Base-by-base conservation (phyloP, 2,329 filamentous ascomycete species). In the Purpureocillium takamizusanense region DNA sequence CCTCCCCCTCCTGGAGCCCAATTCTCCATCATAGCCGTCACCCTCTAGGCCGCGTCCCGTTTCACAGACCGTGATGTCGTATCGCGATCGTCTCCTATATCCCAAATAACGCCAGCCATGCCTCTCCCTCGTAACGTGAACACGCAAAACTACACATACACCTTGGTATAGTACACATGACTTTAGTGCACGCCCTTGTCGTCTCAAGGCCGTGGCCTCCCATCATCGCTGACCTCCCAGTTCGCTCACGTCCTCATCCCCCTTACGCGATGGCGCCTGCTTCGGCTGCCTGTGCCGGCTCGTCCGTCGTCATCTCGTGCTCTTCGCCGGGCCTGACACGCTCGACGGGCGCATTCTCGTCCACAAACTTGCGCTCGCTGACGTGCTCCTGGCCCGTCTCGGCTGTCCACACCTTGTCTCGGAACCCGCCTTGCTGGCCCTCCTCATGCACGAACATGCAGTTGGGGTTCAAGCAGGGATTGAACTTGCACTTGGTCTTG, bases 361-460 rank as follows among this genome's bases (percentile, higher is more conserved):
- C 79, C 36, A 90, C 79, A 63, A 95, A 95, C 56, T 86, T 90
- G 51, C 89, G 74, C 61, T 95, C 86, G 54, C 87, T 94, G 36
- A 94, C 80, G 58, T 94, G 86, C 41, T 76, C 68, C 49, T 72
- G 55, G 16, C 62, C 50, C 4, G 48, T 40, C 10, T 72, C 75
- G 3, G 86, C 76, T 14, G 81, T 88, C 90, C 90, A 97, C 21
- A 94, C 86, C 65, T 94, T 95, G 60, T 94, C 86, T 44, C 81
- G 76, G 62, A 88, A 90, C 12, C 76, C 78, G 36, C 85, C 87
- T 50, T 86, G 79, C 66, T 98, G 92, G 11, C 90, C 92, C 39
- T 94, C 87, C 31, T 81, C 83, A 60, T 98, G 92, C 61, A 88
- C 88, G 67, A 87, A 97, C 4, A 81, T 72, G 60, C 92, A 98